A percentile compares a stretch with the other conserved stretches of the same genome.
Evolutionary conservation across 2,329 filamentous ascomycete genomes (phyloP).

Genomic region (Acarospora socialis): DNA sequence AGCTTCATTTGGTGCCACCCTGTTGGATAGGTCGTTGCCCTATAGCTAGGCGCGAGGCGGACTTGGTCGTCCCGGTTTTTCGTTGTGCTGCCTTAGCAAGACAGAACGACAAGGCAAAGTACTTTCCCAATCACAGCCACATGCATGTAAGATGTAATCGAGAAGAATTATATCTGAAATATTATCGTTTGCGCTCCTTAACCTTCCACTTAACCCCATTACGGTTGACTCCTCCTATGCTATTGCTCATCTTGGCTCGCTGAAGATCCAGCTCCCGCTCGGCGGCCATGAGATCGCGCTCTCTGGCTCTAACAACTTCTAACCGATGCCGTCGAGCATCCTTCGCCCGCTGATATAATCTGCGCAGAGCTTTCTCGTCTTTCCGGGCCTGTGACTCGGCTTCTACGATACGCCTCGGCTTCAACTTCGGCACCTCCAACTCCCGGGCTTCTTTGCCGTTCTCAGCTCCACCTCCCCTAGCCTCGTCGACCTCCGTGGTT

Average conservation of each 20-base stretch:
- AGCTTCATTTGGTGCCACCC: too few relatives aligned
- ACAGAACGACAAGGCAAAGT: too few relatives aligned
- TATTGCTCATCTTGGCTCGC: conserved; percentile 46
- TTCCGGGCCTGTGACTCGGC: conserved; percentile 18
- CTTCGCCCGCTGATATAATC: conserved; percentile 29
- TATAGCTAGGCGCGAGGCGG: too few relatives aligned
- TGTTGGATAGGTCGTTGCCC: too few relatives aligned
- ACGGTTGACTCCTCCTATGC: conserved; percentile 47
- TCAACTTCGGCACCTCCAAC: conserved; percentile 15
- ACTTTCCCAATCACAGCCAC: too few relatives aligned
- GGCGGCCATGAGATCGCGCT: conserved; percentile 40
- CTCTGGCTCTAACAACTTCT: conserved; percentile 37
- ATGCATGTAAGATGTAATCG: too few relatives aligned
- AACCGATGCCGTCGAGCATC: conserved; percentile 36
- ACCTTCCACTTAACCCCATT: conserved; percentile 51
- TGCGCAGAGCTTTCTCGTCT: conserved; percentile 17
- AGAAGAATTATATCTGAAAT: too few relatives aligned
- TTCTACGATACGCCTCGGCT: conserved; percentile 16
- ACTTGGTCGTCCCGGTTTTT: too few relatives aligned
- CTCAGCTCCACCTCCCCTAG: conserved; percentile 16
- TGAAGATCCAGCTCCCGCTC: conserved; percentile 44
- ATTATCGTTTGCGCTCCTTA: conserved; percentile 48
- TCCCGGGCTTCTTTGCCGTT: too few relatives aligned
- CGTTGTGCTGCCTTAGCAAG: too few relatives aligned
- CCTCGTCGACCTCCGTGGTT: conserved; percentile 8